Evolutionary conservation across 2,329 filamentous ascomycete species (phyloP).

Genomic region (Berkeleyomyces basicola): DNA sequence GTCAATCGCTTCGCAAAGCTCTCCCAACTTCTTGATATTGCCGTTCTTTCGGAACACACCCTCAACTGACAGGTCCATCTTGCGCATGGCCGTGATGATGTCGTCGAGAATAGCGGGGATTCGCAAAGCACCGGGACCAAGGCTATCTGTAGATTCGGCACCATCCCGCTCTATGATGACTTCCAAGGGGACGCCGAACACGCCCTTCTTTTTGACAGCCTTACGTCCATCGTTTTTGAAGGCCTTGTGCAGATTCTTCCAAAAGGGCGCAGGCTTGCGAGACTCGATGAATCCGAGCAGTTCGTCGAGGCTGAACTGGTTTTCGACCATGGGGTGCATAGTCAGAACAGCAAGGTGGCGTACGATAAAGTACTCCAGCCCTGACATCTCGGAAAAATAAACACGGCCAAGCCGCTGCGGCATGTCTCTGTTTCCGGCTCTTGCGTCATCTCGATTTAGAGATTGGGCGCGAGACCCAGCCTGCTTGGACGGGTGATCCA

Average conservation of each 20-base stretch:
- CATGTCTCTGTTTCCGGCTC: constrained; percentile 35
- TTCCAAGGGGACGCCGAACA: constrained; percentile 82
- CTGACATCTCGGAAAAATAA: constrained; percentile 92
- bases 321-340: constrained; percentile 82
- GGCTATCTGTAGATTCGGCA: constrained; percentile 92
- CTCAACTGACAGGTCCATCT: constrained; percentile 98
- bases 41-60: constrained; percentile 98
- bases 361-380: constrained; percentile 92
- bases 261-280: constrained; percentile 76
- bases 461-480: constrained; percentile 5
- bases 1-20: constrained; percentile 74
- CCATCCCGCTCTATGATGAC: constrained; percentile 82
- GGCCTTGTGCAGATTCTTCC: constrained; percentile 94
- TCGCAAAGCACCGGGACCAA: constrained; percentile 77
- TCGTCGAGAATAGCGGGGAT: constrained; percentile 94
- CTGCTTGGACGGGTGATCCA: neutral
- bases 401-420: constrained; percentile 46
- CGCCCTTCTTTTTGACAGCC: constrained; percentile 72
- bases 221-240: constrained; percentile 77
- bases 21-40: constrained; percentile 86
- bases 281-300: constrained; percentile 84
- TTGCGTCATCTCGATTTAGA: constrained; percentile 27
- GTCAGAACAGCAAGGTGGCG: constrained; percentile 86
- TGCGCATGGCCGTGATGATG: constrained; percentile 82
- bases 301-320: constrained; percentile 86